Conservation (phyloP, 2,329 filamentous ascomycete genomes). For the Colletotrichum orbiculare region DNA sequence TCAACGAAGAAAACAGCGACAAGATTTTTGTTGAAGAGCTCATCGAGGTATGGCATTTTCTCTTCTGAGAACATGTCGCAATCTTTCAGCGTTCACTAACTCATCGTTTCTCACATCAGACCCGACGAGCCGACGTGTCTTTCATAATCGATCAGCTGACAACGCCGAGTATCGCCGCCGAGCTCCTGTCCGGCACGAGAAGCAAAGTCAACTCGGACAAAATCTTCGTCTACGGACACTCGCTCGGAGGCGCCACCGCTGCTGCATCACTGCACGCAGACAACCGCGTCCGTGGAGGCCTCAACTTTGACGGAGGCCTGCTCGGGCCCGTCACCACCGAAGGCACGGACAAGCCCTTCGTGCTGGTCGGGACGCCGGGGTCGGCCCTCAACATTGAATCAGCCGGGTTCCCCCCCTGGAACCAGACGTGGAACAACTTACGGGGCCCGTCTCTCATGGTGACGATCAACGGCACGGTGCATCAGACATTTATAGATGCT, state of each 20-base stretch:
- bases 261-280: conserved; percentile 46
- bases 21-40: neutral
- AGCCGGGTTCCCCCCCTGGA: conserved; percentile 44
- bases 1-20: conserved; percentile 12
- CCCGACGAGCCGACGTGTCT: conserved; percentile 48
- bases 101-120: conserved; percentile 33
- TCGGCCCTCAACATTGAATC: conserved; percentile 35
- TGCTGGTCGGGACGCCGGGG: conserved; percentile 43
- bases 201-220: conserved; percentile 21
- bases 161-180: neutral
- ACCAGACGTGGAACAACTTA: conserved; percentile 42
- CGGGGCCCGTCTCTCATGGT: conserved; percentile 42
- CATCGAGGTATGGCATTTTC: conserved; percentile 7
- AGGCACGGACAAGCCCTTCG: conserved; percentile 44
- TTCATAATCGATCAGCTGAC: conserved; percentile 50
- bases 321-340: conserved; percentile 42
- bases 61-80: too few relatives aligned
- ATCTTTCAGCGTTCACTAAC: too few relatives aligned
- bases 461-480: conserved; percentile 41
- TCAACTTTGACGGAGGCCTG: conserved; percentile 54
- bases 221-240: conserved; percentile 52
- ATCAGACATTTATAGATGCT: conserved; percentile 46
- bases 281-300: conserved; percentile 46
- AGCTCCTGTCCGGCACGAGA: conserved; percentile 4
- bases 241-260: conserved; percentile 50